phyloP scores from a whole-genome alignment of 345 rosid species.

The Populus tremula region DNA sequence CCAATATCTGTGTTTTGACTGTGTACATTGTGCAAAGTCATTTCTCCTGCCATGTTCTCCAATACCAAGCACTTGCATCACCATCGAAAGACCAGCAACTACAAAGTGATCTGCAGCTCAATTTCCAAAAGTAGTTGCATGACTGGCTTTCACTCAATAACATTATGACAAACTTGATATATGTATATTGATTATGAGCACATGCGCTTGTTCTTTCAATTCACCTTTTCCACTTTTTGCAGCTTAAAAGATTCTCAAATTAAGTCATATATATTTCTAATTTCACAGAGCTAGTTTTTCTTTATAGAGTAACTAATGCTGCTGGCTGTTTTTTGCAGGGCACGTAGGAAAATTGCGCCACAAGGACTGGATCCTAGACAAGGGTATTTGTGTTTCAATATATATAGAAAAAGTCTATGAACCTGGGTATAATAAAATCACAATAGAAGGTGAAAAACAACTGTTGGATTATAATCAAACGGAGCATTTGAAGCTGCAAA shows the following conservation, averaged over 20 bases:
- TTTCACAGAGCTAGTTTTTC: neutral
- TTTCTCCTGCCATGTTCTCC: constrained; percentile 8
- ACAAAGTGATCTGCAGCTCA: constrained; percentile 21
- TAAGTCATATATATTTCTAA: neutral
- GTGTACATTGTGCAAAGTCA: neutral
- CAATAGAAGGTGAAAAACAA: neutral
- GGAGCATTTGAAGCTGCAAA: neutral
- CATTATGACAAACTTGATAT: constrained; percentile 12
- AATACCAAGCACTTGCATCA: constrained; percentile 7
- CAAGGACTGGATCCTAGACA: neutral
- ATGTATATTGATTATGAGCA: neutral
- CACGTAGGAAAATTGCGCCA: neutral
- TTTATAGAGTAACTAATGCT: neutral
- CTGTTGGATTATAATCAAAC: neutral
- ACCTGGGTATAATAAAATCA: neutral
- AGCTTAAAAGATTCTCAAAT: constrained; percentile 1
- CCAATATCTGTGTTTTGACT: neutral
- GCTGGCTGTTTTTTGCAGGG: neutral
- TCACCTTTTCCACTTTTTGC: constrained; percentile 13
- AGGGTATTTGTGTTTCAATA: neutral
- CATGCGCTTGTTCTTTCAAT: neutral
- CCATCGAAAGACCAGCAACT: constrained; percentile 4
- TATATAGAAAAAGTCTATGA: neutral
- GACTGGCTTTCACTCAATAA: constrained; percentile 12
- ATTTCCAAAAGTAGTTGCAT: constrained; percentile 1